These are phyloP conservation scores for Melanopsichium pennsylvanicum DNA, from an alignment of 1,284 basidiomycete genomes.

Conservation along the genomic window DNA sequence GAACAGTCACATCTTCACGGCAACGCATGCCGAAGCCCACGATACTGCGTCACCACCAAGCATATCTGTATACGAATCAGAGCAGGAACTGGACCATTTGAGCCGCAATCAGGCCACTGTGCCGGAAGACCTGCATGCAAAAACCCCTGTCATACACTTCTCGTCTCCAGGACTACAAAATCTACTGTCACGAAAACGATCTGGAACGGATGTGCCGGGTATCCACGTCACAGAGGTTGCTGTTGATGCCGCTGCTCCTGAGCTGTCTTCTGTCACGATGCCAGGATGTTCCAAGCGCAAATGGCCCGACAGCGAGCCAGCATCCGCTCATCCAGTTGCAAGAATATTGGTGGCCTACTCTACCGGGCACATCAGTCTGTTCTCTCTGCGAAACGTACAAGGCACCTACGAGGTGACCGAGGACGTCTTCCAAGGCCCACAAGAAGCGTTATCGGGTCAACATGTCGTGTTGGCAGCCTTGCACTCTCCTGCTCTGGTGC, in stretches of 20 bases:
- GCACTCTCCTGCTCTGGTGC: slow-evolving; percentile 56
- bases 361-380: slow-evolving; percentile 58
- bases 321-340: background rate
- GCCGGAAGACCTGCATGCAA: slow-evolving; percentile 10
- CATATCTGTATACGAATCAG: slow-evolving; percentile 18
- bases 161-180: slow-evolving; percentile 6
- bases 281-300: slow-evolving; percentile 13
- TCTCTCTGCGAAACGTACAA: slow-evolving; percentile 23
- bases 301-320: background rate
- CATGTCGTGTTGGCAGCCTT: slow-evolving; percentile 41
- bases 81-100: background rate
- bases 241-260: slow-evolving; percentile 5
- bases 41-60: background rate
- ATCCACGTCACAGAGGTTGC: slow-evolving; percentile 29
- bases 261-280: background rate
- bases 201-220: background rate
- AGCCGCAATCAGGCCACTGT: background rate
- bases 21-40: background rate
- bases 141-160: slow-evolving; percentile 5
- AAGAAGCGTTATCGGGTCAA: background rate
- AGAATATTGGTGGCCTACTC: slow-evolving; percentile 56
- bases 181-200: background rate
- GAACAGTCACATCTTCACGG: slow-evolving; percentile 27
- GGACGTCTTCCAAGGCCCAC: slow-evolving; percentile 13
- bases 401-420: slow-evolving; percentile 3